These are phyloP conservation scores for Anastatica hierochuntica DNA, from an alignment of 345 rosid species.

Conservation along the genomic window DNA sequence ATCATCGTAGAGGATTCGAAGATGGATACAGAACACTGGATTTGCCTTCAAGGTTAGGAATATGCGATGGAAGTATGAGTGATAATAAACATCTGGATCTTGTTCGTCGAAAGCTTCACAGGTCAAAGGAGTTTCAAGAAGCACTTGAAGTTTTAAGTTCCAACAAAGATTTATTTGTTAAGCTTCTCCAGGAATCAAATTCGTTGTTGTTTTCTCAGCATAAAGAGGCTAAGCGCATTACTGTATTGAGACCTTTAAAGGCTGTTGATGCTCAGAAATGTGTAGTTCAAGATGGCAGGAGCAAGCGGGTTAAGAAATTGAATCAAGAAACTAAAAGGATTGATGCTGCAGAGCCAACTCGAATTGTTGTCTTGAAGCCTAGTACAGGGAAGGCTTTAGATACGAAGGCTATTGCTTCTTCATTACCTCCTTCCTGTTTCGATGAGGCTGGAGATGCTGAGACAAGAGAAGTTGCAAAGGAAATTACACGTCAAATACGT, in stretches of 20 bases:
- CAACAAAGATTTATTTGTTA: constrained; percentile 59
- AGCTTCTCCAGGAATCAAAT: constrained; percentile 71
- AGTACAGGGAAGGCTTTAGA: constrained; percentile 52
- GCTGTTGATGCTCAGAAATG: constrained; percentile 40
- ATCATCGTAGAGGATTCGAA: not conserved
- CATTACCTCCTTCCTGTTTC: constrained; percentile 27
- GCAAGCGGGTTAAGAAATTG: constrained; percentile 26
- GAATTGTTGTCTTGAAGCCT: constrained; percentile 89
- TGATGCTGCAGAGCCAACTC: constrained; percentile 52
- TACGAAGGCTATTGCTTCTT: constrained; percentile 37
- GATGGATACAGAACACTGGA: not conserved
- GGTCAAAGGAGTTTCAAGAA: constrained; percentile 74
- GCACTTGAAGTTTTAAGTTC: constrained; percentile 71
- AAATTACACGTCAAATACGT: constrained; percentile 40
- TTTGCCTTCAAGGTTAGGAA: constrained; percentile 27
- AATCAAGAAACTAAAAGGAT: constrained; percentile 32
- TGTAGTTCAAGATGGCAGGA: constrained; percentile 27
- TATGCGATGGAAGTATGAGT: constrained; percentile 21
- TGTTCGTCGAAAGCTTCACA: constrained; percentile 68
- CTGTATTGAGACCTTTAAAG: constrained; percentile 78
- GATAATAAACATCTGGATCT: constrained; percentile 62
- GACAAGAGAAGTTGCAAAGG: constrained; percentile 53
- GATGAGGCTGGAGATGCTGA: constrained; percentile 54
- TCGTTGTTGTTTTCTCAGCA: constrained; percentile 49
- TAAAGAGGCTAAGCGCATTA: constrained; percentile 63